Evolutionary conservation across 805 yeast genomes (phyloP), one percentile per base, ranked within the genome.

Genomic region (Kodamaea laetipori): DNA sequence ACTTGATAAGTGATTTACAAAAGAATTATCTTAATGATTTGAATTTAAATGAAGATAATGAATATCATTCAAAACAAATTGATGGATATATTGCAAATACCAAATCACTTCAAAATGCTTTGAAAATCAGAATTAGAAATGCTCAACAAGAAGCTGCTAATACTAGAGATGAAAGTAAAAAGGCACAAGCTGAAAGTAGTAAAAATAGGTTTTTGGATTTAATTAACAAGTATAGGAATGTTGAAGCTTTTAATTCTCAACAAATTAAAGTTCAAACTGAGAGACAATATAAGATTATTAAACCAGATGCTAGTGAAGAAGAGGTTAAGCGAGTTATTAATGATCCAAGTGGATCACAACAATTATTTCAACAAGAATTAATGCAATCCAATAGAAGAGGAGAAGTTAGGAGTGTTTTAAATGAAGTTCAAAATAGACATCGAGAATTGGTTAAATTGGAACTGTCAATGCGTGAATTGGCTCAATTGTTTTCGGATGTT

Each of bases 361-460:
- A 92, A 70, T 86, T 90, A 55, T 94, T 94, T 69, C 89, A 94
- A 47, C 95, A 90, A 67, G 97, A 97, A 12, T 74, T 88, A 50
- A 73, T 84, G 71, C 84, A 84, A 67, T 82, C 90, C 43, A 86
- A 86, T 60, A 82, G 95, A 68, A 80, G 90, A 60, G 95, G 95
- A 55, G 97, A 94, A 69, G 97, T 98, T 33, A 81, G 92, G 64
- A 81, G 96, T 23, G 98, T 94, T 2, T 77, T 94, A 54, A 86
- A 89, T 57, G 98, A 94, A 70, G 98, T 94, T 45, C 97, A 92
- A 70, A 82, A 86, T 39, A 84, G 99, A 71, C 98, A 94, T 71
- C 83, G 86, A 63, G 98, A 94, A 71, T 81, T 94, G 59, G 86
- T 88, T 71, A 87, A 89, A 73, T 84, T 94, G 67, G 97, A 90